Evolutionary conservation across 257 asterid genomes (phyloP).

Genomic region (Plectranthus barbatus): DNA sequence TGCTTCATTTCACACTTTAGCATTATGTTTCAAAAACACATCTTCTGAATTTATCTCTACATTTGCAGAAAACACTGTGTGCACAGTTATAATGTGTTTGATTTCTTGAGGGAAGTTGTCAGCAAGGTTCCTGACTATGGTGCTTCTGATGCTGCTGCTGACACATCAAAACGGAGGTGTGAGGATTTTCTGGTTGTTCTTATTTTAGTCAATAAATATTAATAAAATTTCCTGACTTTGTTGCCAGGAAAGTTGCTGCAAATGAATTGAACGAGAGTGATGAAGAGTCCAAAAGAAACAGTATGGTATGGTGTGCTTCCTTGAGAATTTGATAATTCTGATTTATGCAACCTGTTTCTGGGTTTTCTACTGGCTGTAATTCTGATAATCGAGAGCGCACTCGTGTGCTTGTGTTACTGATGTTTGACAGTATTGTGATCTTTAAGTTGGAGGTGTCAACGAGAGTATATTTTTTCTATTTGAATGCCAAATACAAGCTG

Average conservation of each 20-base stretch:
- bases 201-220: neutral
- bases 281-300: slow-evolving; percentile 55
- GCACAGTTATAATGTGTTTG: slow-evolving; percentile 33
- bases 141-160: slow-evolving; percentile 54
- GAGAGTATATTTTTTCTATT: neutral
- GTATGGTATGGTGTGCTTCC: slow-evolving; percentile 35
- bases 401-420: neutral
- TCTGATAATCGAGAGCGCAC: neutral
- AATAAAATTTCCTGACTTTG: neutral
- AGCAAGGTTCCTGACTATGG: slow-evolving; percentile 92
- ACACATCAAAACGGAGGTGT: slow-evolving; percentile 57
- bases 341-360: neutral
- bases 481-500: neutral
- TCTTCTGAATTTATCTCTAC: slow-evolving; percentile 7
- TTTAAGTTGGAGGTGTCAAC: neutral
- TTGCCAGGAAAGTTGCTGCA: slow-evolving; percentile 58
- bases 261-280: slow-evolving; percentile 64
- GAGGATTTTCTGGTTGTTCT: neutral
- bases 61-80: slow-evolving; percentile 65
- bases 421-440: neutral
- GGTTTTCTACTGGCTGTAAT: neutral
- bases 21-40: neutral
- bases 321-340: slow-evolving; percentile 5
- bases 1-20: neutral
- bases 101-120: slow-evolving; percentile 79